Base-by-base conservation (phyloP, 345 rosid species). In the Psidium guajava region DNA sequence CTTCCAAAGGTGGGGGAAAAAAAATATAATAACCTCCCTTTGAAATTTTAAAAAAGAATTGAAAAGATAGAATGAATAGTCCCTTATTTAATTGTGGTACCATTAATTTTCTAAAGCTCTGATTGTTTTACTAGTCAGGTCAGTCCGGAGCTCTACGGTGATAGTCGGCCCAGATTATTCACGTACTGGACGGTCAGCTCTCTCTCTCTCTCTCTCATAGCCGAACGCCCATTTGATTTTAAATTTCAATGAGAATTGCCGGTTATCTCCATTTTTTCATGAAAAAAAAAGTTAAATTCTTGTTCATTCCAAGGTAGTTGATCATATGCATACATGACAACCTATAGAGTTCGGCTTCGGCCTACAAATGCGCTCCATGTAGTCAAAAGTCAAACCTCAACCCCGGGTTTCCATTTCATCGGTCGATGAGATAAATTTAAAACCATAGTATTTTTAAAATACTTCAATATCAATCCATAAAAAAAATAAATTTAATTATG, bases 111-210 rank as follows among this genome's bases (percentile, higher is more conserved):
- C 88, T 95, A 86, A 94, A 94, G 93, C 89, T 86, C 81, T 88
- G 88, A 92, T 91, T 88, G 69, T 96, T 96, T 83, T 91, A 96
- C 97, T 97, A 97, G 93, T 91, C 99, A 96, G 99, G 99, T 98
- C 91, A 98, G 98, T 93, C 99, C 99, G 88, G 99, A 98, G 95
- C 98, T 98, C 58, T 98, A 98, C 82, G 99, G 99, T 86, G 99
- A 98, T 92, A 96, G 90, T 90, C 92, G 95, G 85, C 98, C 99
- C 58, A 91, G 99, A 87, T 87, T 98, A 83, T 98, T 98, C 92
- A 96, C 98, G 25, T 98, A 98, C 85, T 98, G 99, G 99, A 96
- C 99, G 85, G 99, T 96, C 86, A 90, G 92, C 69, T 90, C 75
- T 64, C 44, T 64, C 77, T 69, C 42, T 13, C 36, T 28, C 74